These are phyloP conservation scores for Tricholoma terreum DNA, from an alignment of 768 basidiomycete species.

Conservation along the genomic window DNA sequence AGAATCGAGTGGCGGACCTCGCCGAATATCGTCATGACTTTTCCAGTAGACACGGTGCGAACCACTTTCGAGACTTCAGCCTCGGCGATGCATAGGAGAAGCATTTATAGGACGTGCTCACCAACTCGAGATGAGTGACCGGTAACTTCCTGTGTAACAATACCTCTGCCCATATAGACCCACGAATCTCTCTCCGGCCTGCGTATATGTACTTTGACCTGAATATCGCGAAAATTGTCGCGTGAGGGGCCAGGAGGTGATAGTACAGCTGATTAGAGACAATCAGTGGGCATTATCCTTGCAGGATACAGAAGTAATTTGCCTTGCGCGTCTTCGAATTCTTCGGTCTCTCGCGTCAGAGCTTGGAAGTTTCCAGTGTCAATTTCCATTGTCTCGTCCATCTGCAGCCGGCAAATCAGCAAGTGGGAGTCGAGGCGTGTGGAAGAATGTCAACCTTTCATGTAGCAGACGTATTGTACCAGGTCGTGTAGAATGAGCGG, in stretches of 20 bases:
- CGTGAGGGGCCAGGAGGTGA: constrained; percentile 32
- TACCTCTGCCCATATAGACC: constrained; percentile 76
- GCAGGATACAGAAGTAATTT: background rate
- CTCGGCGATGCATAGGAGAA: constrained; percentile 1
- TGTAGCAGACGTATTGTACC: background rate
- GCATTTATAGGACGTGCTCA: constrained; percentile 33
- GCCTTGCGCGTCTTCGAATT: constrained; percentile 16
- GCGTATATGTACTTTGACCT: constrained; percentile 83
- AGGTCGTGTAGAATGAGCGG: background rate
- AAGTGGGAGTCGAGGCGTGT: background rate
- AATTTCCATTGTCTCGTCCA: constrained; percentile 46
- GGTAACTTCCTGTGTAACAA: constrained; percentile 69
- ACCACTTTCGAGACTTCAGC: constrained; percentile 43
- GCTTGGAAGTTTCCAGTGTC: constrained; percentile 29
- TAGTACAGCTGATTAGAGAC: constrained; percentile 11
- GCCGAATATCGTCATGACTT: constrained; percentile 65
- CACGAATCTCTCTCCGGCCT: constrained; percentile 77
- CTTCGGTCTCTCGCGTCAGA: constrained; percentile 16
- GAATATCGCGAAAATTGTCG: constrained; percentile 69
- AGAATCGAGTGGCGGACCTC: constrained; percentile 46
- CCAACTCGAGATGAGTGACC: constrained; percentile 82
- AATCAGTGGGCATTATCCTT: background rate
- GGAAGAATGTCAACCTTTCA: background rate
- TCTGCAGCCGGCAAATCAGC: constrained; percentile 17
- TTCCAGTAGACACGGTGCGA: constrained; percentile 60